A percentile compares a stretch with the other conserved stretches of the same genome.
Conservation (phyloP, 495 filamentous ascomycete species). For the Friedmanniomyces simplex region DNA sequence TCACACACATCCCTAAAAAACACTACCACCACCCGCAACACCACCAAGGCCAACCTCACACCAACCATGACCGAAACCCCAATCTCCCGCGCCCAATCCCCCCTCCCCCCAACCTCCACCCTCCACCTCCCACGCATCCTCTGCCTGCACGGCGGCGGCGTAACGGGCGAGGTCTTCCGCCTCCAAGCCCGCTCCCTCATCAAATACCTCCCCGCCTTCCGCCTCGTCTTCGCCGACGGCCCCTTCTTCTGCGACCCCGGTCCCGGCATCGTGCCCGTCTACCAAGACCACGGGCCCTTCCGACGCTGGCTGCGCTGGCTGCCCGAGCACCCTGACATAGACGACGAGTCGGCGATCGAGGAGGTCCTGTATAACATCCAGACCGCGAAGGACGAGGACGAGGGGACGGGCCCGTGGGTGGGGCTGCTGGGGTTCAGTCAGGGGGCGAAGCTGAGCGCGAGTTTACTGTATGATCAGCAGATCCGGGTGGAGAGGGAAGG, state of each 20-base stretch:
- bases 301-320: constrained; percentile 47
- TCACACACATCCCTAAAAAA: too few relatives aligned
- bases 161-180: constrained; percentile 50
- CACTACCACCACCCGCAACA: not conserved
- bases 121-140: constrained; percentile 45
- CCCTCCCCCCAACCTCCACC: not conserved
- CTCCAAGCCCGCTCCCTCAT: constrained; percentile 46
- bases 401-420: constrained; percentile 45
- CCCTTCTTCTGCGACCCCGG: constrained; percentile 43
- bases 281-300: constrained; percentile 46
- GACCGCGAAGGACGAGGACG: constrained; percentile 30
- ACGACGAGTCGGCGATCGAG: constrained; percentile 32
- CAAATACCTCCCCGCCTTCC: constrained; percentile 41
- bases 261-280: constrained; percentile 44
- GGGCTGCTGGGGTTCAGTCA: constrained; percentile 45
- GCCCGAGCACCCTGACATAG: constrained; percentile 37
- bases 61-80: not conserved
- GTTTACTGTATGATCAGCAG: constrained; percentile 34
- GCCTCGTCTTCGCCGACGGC: constrained; percentile 50
- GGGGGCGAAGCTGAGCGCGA: constrained; percentile 51
- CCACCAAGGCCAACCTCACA: not conserved
- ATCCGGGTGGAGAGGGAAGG: constrained; percentile 25
- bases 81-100: not conserved
- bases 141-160: constrained; percentile 58
- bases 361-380: constrained; percentile 30